A percentile compares a stretch with the other conserved stretches of the same genome.
Evolutionary conservation across 345 rosid genomes (phyloP).

Genomic region (Euphorbia lathyris): DNA sequence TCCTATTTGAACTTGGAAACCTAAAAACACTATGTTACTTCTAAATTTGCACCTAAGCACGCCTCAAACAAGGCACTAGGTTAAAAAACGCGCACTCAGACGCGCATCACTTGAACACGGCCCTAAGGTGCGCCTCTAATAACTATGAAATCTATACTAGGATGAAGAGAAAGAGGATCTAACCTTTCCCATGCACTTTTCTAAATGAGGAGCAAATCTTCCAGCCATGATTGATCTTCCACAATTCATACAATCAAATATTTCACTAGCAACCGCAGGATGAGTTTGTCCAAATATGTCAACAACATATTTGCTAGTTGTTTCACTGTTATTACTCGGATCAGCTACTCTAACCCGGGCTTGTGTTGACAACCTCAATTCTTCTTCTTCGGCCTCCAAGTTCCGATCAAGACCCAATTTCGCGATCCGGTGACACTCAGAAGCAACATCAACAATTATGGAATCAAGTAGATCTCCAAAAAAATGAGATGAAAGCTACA

Average conservation of each 20-base stretch:
- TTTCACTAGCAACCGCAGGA: slow-evolving; percentile 75
- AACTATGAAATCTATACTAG: too few relatives aligned
- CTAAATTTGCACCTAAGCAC: too few relatives aligned
- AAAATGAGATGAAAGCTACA: slow-evolving; percentile 65
- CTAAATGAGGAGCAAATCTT: slow-evolving; percentile 94
- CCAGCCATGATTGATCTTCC: slow-evolving; percentile 81
- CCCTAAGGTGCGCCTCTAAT: too few relatives aligned
- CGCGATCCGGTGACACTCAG: slow-evolving; percentile 84
- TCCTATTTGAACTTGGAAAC: too few relatives aligned
- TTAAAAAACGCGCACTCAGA: too few relatives aligned
- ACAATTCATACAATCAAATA: slow-evolving; percentile 94
- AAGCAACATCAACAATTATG: slow-evolving; percentile 88
- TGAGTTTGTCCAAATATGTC: slow-evolving; percentile 91
- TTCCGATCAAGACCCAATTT: slow-evolving; percentile 78
- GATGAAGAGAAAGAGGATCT: slow-evolving; percentile 3
- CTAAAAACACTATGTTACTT: too few relatives aligned
- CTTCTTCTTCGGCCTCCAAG: slow-evolving; percentile 85
- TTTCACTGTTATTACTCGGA: slow-evolving; percentile 63
- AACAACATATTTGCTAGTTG: slow-evolving; percentile 71
- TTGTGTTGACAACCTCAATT: slow-evolving; percentile 73
- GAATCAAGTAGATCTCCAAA: slow-evolving; percentile 77
- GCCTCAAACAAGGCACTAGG: too few relatives aligned
- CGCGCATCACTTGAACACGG: too few relatives aligned
- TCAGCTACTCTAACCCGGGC: slow-evolving; percentile 73
- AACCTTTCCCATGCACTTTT: slow-evolving; percentile 99